phyloP scores from a whole-genome alignment of 768 basidiomycete genomes.

The Mycena olivaceomarginata region DNA sequence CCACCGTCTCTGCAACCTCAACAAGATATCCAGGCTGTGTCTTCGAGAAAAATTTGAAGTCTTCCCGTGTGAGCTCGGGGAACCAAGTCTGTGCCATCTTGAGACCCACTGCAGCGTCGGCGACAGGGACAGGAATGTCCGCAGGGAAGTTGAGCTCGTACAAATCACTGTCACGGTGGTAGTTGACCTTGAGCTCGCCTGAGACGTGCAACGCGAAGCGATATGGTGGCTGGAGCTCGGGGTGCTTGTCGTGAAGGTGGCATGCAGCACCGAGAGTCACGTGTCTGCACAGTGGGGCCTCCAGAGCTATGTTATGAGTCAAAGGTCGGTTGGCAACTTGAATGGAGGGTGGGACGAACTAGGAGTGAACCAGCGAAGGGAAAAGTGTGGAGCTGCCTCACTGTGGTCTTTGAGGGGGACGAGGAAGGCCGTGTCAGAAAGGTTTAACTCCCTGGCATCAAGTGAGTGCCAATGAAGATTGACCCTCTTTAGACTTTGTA shows the following conservation, averaged over 20 bases:
- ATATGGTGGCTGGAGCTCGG: conserved; percentile 40
- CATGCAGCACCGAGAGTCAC: conserved; percentile 39
- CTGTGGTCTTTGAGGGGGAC: conserved; percentile 1
- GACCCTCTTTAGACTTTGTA: background rate
- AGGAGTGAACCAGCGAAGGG: background rate
- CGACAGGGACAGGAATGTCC: conserved; percentile 25
- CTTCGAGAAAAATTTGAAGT: conserved; percentile 30
- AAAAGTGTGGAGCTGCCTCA: background rate
- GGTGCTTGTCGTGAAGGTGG: conserved; percentile 29
- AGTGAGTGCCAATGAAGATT: background rate
- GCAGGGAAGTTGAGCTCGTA: conserved; percentile 5
- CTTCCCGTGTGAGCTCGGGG: conserved; percentile 23
- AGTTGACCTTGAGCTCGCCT: background rate
- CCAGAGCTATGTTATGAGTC: background rate
- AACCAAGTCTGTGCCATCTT: conserved; percentile 40
- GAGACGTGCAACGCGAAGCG: conserved; percentile 34
- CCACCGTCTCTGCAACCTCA: conserved; percentile 37
- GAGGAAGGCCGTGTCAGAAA: background rate
- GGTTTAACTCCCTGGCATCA: background rate
- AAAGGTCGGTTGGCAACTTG: background rate
- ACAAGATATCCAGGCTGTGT: conserved; percentile 34
- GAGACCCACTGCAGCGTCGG: background rate
- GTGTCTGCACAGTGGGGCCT: conserved; percentile 41
- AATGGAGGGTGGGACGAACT: no score
- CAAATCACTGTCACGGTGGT: background rate